phyloP scores from a whole-genome alignment of 352 stramenopile genomes.

The Phytophthora capsici region DNA sequence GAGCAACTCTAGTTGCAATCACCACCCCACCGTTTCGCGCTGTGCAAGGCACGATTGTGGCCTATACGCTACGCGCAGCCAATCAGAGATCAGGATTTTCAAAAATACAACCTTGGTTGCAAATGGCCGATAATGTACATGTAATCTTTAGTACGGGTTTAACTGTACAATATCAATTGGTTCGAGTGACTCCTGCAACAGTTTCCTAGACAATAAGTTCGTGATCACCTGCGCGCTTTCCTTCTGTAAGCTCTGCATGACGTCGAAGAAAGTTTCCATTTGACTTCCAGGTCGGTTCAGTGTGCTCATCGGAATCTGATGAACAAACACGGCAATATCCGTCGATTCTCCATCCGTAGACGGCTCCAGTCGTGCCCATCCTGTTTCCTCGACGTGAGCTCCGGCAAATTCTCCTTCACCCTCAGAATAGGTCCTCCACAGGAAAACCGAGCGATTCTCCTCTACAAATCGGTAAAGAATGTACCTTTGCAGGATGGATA shows the following conservation, averaged over 20 bases:
- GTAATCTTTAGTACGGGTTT: too few relatives aligned
- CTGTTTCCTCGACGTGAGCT: neutral
- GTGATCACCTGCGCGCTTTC: slow-evolving; percentile 1
- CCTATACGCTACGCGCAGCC: too few relatives aligned
- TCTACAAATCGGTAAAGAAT: slow-evolving; percentile 5
- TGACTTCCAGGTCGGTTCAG: too few relatives aligned
- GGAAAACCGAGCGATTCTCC: neutral
- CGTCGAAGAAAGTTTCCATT: neutral
- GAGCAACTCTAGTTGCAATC: too few relatives aligned
- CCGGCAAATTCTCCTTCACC: neutral
- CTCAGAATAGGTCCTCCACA: slow-evolving; percentile 8
- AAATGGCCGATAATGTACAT: too few relatives aligned
- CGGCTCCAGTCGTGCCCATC: neutral
- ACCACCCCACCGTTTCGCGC: too few relatives aligned
- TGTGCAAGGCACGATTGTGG: too few relatives aligned
- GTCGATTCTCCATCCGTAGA: neutral
- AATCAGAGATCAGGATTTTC: too few relatives aligned
- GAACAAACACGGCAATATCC: neutral
- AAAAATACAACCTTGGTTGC: too few relatives aligned
- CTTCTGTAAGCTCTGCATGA: slow-evolving; percentile 7
- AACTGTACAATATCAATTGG: neutral
- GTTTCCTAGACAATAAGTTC: neutral
- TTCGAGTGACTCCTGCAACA: slow-evolving; percentile 3
- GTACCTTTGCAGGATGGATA: slow-evolving; percentile 1
- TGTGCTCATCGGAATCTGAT: neutral